Base-by-base conservation (phyloP, 768 basidiomycete genomes). In the Mycena albidolilacea region DNA sequence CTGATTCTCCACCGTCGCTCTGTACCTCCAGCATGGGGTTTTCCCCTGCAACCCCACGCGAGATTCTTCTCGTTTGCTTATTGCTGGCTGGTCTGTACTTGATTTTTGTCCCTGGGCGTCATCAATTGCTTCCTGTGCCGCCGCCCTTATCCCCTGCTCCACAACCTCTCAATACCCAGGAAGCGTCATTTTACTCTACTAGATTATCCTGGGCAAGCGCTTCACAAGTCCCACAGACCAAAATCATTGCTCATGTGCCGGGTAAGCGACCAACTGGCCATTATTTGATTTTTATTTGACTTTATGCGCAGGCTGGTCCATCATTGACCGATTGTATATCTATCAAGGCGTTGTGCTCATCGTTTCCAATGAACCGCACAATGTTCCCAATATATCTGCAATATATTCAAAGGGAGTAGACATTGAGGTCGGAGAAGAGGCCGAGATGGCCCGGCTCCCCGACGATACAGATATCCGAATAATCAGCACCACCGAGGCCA, bases 261-360 rank as follows among this genome's bases (percentile, higher is more conserved):
- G 69, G 69, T 70, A 30, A 10, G 69, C n/a, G 19, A 1, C 35
- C 38, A 1, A 9, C 30, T 30, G 30, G 30, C 30, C 4, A 30
- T 30, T 30, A 30, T 30, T 30, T 30, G 30, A 64, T 37, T 46
- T 30, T 30, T 30, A 30, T 30, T 30, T 58, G 35, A 46, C 8
- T 52, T 11, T 8, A 21, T 23, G 17, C 30, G 52, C 63, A 66
- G 67, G 35, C 55, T 66, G 41, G 96, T 95, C 96, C 1, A 91
- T 97, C 64, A 92, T 96, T 72, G 95, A 97, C 82, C 90, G 88
- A 68, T 86, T 97, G 11, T 97, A 95, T 79, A 82, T 96, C 68
- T 84, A 91, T 77, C 95, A 96, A 75, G 95, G 95, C 57, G 92
- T 93, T 8, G 88, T 94, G 46, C 96, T 91, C 79, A 86, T 97